Evolutionary conservation across 73 alveolate species (phyloP), one percentile per base, ranked within the genome.

Genomic region (Paramecium caudatum): DNA sequence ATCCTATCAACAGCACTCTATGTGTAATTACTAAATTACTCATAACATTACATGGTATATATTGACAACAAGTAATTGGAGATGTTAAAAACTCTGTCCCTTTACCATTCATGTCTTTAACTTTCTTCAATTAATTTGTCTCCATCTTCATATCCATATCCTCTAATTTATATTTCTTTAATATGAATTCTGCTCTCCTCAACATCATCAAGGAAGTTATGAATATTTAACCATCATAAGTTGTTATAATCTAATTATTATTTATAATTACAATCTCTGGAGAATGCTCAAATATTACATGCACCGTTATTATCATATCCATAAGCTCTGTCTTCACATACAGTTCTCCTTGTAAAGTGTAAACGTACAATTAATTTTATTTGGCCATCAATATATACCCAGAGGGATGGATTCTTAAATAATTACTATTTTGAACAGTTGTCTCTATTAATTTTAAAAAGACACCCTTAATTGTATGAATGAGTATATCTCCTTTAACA

Each of bases 101-200:
- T 65, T 65, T 65, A 43, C 50, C 30, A 21, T 55, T 55, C 30
- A 55, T 32, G 27, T 74, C 88, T 74, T 74, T 74, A 17, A 17
- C 65, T 74, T 74, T 74, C 55, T 43, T 74, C 39, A 45, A 27
- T 39, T 43, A 23, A 23, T 74, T 39, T 6, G 47, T 68, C 34
- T 74, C 88, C 43, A 43, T 41, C 43, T 74, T 74, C 9, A 41
- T 41, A 10, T 74, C 88, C 62, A 74, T 74, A 19, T 74, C 88
- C 25, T 74, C 88, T 10, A 74, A 41, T 74, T 41, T 74, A 41
- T 41, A 74, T 45, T 74, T 41, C 21, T 45, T 74, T 1, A 19
- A 27, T 41, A 74, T 5, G 17, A 23, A 74, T 41, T 74, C 88
- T n/a, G 39, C 19, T 23, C 21, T 19, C 43, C 43, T 74, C 5